Conservation (phyloP, 768 basidiomycete species). For the Russula sp. region DNA sequence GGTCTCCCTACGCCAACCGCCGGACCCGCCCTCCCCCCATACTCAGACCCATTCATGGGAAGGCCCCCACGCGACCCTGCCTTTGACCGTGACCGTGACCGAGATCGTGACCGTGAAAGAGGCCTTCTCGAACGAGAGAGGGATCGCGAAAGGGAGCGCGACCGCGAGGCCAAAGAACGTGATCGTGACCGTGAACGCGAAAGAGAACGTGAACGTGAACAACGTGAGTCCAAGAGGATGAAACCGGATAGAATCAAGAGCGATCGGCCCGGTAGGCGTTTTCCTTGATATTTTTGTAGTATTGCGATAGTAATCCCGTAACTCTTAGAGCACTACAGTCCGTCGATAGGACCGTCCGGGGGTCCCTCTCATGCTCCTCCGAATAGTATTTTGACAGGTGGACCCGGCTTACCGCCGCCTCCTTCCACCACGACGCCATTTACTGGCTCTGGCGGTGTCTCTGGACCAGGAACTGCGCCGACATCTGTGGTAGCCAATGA, state of each 20-base stretch:
- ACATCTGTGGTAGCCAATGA: constrained; percentile 19
- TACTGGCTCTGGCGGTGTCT: constrained; percentile 22
- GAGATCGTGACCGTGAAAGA: constrained; percentile 37
- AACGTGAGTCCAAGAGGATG: constrained; percentile 30
- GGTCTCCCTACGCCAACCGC: constrained; percentile 31
- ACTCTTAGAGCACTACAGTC: constrained; percentile 28
- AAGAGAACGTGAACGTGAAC: constrained; percentile 29
- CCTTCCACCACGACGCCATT: constrained; percentile 30
- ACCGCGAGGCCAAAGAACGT: constrained; percentile 35
- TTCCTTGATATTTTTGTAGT: constrained; percentile 2
- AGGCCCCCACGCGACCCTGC: constrained; percentile 30
- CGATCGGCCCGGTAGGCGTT: constrained; percentile 30
- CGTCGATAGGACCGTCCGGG: constrained; percentile 27
- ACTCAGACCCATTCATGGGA: constrained; percentile 30
- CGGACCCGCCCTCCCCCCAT: constrained; percentile 33
- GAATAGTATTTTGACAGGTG: constrained; percentile 26
- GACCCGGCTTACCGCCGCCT: constrained; percentile 30
- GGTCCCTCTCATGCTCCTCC: constrained; percentile 24
- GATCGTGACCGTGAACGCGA: constrained; percentile 34
- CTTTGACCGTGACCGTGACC: constrained; percentile 38
- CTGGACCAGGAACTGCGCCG: constrained; percentile 26
- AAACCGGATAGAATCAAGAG: constrained; percentile 30
- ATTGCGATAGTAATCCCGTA: constrained; percentile 15
- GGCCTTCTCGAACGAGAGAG: constrained; percentile 39
- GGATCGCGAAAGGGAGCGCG: constrained; percentile 40